Evolutionary conservation across 2,329 filamentous ascomycete genomes (phyloP), one percentile per base, ranked within the genome.

Genomic region (Sporothrix mexicana): DNA sequence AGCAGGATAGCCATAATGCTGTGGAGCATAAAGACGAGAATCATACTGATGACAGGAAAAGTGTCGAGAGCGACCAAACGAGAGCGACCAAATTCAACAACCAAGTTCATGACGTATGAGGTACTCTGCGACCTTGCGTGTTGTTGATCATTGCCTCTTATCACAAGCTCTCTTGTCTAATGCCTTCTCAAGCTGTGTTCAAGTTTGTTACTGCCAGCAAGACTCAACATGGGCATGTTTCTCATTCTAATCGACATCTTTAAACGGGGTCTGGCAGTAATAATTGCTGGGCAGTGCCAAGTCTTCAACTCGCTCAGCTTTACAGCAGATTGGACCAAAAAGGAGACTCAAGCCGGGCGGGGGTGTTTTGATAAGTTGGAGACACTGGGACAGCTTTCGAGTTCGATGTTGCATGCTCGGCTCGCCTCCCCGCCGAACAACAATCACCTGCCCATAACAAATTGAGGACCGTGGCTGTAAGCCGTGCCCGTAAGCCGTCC

Each of bases 331-430:
- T n/a, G 6, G 15, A n/a, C 45, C 45, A 67, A 51, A 36, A n/a
- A 5, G 64, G 64, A 51, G 51, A 36, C 17, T 51, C 43, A 49
- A 67, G 64, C 64, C 64, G 64, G 45, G 45, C 64, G 61, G 61
- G 12, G 20, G 25, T 8, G 61, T 45, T 17, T 17, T 5, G 17
- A 47, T 36, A 36, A 36, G 30, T 36, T 36, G 3, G 30, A 5
- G 30, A 3, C 30, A 36, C 30, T 36, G 30, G 30, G 30, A 36
- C 30, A 7, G 30, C 30, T 36, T 36, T 36, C 30, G 3, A 36
- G 7, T 36, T 36, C 7, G 41, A 25, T 5, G n/a, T 23, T 45
- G 61, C 61, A 47, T 45, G 5, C 5, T 25, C 61, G 61, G 61
- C n/a, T 17, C 25, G 41, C 61, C 47, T 66, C 61, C 61, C 45